Evolutionary conservation across 352 stramenopile genomes (phyloP).

Genomic region (Globisporangium megalacanthum): DNA sequence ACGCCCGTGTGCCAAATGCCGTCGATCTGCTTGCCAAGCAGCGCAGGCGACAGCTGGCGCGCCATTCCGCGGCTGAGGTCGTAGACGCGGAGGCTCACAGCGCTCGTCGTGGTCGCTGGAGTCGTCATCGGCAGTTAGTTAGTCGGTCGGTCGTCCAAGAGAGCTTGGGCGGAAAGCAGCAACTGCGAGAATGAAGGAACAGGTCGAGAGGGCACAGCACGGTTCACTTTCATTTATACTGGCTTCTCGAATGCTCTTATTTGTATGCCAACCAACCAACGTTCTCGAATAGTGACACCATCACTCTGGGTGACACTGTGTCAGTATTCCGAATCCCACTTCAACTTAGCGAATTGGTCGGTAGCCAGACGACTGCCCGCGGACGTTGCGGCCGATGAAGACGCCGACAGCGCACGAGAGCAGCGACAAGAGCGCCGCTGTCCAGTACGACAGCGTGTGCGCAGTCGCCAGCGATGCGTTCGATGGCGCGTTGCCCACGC

Average conservation of each 20-base stretch:
- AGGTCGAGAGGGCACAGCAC: too few species aligned
- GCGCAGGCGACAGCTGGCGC: conserved; percentile 71
- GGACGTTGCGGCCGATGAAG: conserved; percentile 49
- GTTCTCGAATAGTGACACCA: too few species aligned
- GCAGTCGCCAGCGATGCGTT: conserved; percentile 6
- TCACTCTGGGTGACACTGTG: too few species aligned
- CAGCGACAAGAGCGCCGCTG: conserved; percentile 41
- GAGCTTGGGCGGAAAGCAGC: too few species aligned
- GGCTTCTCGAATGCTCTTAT: too few species aligned
- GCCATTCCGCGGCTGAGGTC: conserved; percentile 94
- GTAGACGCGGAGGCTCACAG: conserved; percentile 92
- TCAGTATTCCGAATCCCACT: too few species aligned
- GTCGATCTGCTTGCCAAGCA: conserved; percentile 92
- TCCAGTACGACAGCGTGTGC: conserved; percentile 40
- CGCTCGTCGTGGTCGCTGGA: neutral
- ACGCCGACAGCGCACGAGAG: conserved; percentile 39
- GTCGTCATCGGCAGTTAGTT: too few species aligned
- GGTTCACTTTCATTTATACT: too few species aligned
- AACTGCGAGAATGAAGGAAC: too few species aligned
- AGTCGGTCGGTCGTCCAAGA: too few species aligned
- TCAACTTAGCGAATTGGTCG: conserved; percentile 28
- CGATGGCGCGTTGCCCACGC: conserved; percentile 7
- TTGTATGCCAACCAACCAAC: too few species aligned
- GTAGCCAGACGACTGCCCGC: conserved; percentile 45
- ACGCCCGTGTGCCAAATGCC: conserved; percentile 91